A percentile compares a stretch with the other conserved stretches of the same genome.
Evolutionary conservation across 768 basidiomycete genomes (phyloP).

Genomic region (Serendipita vermifera): DNA sequence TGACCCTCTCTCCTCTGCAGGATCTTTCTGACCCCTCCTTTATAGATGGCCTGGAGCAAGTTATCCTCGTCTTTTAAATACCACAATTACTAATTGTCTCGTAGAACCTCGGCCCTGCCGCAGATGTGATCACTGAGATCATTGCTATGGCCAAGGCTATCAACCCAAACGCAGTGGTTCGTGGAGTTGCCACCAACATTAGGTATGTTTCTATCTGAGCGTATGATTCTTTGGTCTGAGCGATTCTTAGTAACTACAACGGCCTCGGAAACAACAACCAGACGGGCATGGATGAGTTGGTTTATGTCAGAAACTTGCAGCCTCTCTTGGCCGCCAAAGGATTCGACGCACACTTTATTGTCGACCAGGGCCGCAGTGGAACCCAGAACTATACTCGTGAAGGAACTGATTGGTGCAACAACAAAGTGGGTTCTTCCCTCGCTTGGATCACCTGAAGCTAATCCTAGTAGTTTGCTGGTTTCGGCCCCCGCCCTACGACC

Average conservation of each 20-base stretch:
- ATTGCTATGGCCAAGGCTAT: conserved; percentile 20
- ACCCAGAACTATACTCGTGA: conserved; percentile 18
- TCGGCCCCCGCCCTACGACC: conserved; percentile 15
- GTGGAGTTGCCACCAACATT: conserved; percentile 22
- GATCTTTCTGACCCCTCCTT: conserved; percentile 9
- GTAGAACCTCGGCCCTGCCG: conserved; percentile 23
- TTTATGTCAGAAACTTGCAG: conserved; percentile 23
- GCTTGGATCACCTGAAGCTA: not conserved
- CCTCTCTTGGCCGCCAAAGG: conserved; percentile 23
- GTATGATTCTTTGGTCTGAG: not conserved
- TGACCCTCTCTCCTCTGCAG: not conserved
- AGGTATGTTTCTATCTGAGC: not conserved
- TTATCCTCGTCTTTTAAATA: too few relatives aligned
- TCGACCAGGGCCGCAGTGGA: conserved; percentile 26
- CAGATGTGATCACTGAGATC: conserved; percentile 22
- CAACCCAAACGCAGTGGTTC: conserved; percentile 25
- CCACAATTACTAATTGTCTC: too few relatives aligned
- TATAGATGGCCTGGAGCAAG: too few relatives aligned
- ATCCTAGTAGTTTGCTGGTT: conserved; percentile 23
- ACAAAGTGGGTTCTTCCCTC: conserved; percentile 14
- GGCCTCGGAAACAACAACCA: conserved; percentile 20
- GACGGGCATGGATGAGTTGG: conserved; percentile 24
- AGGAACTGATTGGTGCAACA: conserved; percentile 26
- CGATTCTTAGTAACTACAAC: conserved; percentile 27
- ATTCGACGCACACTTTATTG: conserved; percentile 27